phyloP scores from a whole-genome alignment of 345 rosid genomes.

The Eutrema yunnanense region DNA sequence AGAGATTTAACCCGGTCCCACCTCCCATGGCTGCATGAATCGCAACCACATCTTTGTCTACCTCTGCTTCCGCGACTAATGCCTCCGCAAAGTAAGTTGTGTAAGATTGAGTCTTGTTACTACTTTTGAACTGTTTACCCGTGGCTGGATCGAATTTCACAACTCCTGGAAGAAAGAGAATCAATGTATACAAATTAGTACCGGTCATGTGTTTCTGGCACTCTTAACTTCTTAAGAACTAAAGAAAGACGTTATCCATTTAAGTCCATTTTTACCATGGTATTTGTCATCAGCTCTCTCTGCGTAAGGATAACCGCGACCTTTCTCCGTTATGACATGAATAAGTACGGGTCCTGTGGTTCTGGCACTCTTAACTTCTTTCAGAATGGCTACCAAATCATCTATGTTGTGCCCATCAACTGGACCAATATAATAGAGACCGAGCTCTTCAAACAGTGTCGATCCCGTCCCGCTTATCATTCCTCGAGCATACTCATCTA shows the following conservation, averaged over 20 bases:
- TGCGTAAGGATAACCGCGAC: constrained; percentile 97
- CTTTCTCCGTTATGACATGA: constrained; percentile 98
- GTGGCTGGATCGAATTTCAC: constrained; percentile 89
- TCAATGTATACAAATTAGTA: background rate
- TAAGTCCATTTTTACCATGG: constrained; percentile 40
- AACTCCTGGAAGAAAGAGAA: constrained; percentile 55
- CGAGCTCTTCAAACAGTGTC: constrained; percentile 92
- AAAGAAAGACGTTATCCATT: background rate
- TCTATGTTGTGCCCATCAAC: constrained; percentile 94
- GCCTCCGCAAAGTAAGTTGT: constrained; percentile 96
- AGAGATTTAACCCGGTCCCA: constrained; percentile 86
- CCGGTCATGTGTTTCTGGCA: too few relatives aligned
- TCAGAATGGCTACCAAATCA: constrained; percentile 75
- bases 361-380: constrained; percentile 89
- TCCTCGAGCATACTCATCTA: constrained; percentile 95
- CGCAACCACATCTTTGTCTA: constrained; percentile 74
- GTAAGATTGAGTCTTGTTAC: constrained; percentile 59
- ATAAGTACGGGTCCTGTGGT: constrained; percentile 91
- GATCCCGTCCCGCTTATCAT: constrained; percentile 98
- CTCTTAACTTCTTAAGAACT: background rate
- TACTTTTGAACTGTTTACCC: constrained; percentile 86
- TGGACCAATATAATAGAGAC: constrained; percentile 94
- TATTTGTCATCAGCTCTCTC: constrained; percentile 95
- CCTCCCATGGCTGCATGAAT: constrained; percentile 99
- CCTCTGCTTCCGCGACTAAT: constrained; percentile 88